Conservation (phyloP, 345 rosid genomes). For the Boechera retrofracta region DNA sequence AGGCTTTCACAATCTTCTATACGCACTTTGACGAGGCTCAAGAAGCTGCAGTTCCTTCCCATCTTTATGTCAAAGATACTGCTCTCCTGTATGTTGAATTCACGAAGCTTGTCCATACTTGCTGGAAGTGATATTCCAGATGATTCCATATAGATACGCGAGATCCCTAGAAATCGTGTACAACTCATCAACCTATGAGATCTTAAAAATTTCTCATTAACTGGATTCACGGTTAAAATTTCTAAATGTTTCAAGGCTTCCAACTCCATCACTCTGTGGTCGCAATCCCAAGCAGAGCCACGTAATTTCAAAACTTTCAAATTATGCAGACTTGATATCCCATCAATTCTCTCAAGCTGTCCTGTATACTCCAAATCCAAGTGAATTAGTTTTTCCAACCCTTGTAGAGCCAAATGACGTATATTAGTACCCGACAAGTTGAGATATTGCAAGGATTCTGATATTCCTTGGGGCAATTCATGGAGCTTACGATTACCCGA, state of each 20-base stretch:
- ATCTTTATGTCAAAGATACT: too few species aligned
- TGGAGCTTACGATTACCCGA: not conserved
- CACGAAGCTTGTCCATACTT: not conserved
- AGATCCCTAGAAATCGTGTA: not conserved
- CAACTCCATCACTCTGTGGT: slow-evolving; percentile 7
- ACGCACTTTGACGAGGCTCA: not conserved
- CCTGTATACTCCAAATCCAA: not conserved
- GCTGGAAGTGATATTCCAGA: not conserved
- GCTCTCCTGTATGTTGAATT: accelerated
- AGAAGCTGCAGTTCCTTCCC: not conserved
- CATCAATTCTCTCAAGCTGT: not conserved
- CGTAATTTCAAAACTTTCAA: slow-evolving; percentile 9
- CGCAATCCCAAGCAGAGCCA: not conserved
- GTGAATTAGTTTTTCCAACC: slow-evolving; percentile 5
- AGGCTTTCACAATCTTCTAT: too few species aligned
- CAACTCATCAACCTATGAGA: not conserved
- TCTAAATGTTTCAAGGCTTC: not conserved
- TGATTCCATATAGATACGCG: not conserved
- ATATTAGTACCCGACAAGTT: not conserved
- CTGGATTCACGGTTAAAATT: not conserved
- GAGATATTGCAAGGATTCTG: slow-evolving; percentile 36
- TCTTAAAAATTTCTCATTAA: not conserved
- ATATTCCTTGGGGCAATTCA: not conserved
- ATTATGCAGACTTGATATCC: not conserved
- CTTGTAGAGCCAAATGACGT: not conserved